These are phyloP conservation scores for Amanita muscaria DNA, from an alignment of 768 basidiomycete species.

Conservation along the genomic window DNA sequence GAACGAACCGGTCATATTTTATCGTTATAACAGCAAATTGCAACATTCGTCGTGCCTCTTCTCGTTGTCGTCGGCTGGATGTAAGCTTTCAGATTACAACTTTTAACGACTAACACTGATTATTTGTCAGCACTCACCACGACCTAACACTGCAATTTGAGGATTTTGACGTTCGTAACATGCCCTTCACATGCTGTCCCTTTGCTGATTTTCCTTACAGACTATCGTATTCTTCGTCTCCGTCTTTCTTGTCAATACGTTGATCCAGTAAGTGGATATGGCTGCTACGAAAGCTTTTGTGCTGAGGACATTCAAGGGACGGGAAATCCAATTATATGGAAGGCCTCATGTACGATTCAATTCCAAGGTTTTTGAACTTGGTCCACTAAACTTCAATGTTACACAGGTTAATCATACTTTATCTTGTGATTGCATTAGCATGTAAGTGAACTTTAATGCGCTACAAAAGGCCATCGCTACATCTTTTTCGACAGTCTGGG, in stretches of 20 bases:
- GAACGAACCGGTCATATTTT: neutral
- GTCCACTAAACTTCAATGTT: neutral
- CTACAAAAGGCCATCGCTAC: neutral
- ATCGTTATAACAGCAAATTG: constrained; percentile 57
- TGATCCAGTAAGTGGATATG: constrained; percentile 49
- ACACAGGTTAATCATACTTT: constrained; percentile 52
- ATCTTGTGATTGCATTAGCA: constrained; percentile 73
- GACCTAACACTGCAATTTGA: constrained; percentile 76
- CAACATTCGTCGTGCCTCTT: constrained; percentile 77
- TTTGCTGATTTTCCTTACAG: constrained; percentile 23
- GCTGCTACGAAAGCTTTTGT: neutral
- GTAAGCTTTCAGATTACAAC: constrained; percentile 34
- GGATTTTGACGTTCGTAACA: constrained; percentile 61
- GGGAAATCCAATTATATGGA: constrained; percentile 92
- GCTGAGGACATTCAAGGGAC: constrained; percentile 34
- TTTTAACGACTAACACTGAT: too few species aligned
- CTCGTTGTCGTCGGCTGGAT: constrained; percentile 88
- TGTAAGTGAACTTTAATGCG: constrained; percentile 36
- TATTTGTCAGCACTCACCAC: constrained; percentile 43
- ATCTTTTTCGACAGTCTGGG: constrained; percentile 14
- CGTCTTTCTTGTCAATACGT: constrained; percentile 78
- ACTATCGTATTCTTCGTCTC: constrained; percentile 83
- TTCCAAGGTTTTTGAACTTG: neutral
- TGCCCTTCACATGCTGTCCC: neutral
- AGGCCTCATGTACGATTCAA: constrained; percentile 51